Conservation (phyloP, 2,329 filamentous ascomycete species). For the Nectriaceae sp. region DNA sequence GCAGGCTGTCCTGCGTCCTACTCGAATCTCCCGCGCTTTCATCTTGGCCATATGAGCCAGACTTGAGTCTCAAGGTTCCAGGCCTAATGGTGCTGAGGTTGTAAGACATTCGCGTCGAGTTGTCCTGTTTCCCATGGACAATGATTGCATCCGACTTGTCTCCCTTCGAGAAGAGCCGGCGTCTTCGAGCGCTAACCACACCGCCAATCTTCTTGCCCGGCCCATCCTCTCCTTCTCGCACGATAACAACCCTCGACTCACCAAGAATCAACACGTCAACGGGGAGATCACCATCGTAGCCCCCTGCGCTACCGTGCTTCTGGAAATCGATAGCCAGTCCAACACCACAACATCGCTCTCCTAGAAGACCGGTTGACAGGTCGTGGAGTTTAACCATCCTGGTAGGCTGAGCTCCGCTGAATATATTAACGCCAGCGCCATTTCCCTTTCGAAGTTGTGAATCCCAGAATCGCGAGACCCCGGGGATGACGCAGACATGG, state of each 20-base stretch:
- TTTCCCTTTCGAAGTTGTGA: slow-evolving; percentile 54
- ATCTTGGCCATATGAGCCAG: slow-evolving; percentile 30
- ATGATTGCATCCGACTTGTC: slow-evolving; percentile 55
- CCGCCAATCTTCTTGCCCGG: slow-evolving; percentile 46
- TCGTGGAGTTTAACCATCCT: slow-evolving; percentile 59
- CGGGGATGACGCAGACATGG: slow-evolving; percentile 58
- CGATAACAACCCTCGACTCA: slow-evolving; percentile 56
- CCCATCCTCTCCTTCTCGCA: slow-evolving; percentile 54
- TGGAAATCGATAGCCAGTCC: slow-evolving; percentile 43
- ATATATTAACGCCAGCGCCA: slow-evolving; percentile 55
- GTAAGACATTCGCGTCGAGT: slow-evolving; percentile 44
- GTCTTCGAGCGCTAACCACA: slow-evolving; percentile 34
- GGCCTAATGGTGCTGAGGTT: slow-evolving; percentile 51
- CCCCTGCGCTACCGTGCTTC: slow-evolving; percentile 19
- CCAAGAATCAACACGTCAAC: slow-evolving; percentile 57
- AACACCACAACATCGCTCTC: slow-evolving; percentile 58
- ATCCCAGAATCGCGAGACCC: slow-evolving; percentile 60
- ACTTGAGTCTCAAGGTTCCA: slow-evolving; percentile 36
- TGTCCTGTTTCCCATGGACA: slow-evolving; percentile 49
- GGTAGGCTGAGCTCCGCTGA: slow-evolving; percentile 55
- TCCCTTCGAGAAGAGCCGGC: slow-evolving; percentile 38
- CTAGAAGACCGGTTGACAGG: slow-evolving; percentile 54
- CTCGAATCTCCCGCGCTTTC: slow-evolving; percentile 18
- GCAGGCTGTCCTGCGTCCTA: slow-evolving; percentile 23
- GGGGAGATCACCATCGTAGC: slow-evolving; percentile 44